Base-by-base conservation (phyloP, 805 yeast genomes). In the Zygoascus biomembranicola region DNA sequence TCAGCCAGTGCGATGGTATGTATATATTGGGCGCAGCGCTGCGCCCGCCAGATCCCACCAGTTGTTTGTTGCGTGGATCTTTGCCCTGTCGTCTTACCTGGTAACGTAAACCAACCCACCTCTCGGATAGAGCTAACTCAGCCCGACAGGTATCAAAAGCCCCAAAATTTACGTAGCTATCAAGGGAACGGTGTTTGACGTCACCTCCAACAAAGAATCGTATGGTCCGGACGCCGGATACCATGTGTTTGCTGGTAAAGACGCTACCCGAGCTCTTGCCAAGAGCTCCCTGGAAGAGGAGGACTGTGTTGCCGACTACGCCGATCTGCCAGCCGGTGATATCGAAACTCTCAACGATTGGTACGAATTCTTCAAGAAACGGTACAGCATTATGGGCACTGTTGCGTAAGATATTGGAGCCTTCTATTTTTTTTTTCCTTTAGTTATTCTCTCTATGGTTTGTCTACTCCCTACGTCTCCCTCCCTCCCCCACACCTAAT, bases 191-290 rank as follows among this genome's bases (percentile, higher is more conserved):
- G 80, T 89, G 10, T 89, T 87, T 66, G 96, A 88, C 62, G 96
- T 89, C 9, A 77, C 87, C 0, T 64, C 71, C 47, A 88, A 87
- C 63, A 60, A 66, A 11, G 79, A 77, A 14, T 83, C 82, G 42
- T 88, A 88, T 64, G 96, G 95, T 0, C 84, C 84, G 2, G 90
- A 90, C 0, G 78, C 80, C 55, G 81, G 84, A 20, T 89, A 88
- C 67, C 82, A 81, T 61, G 79, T 75, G 6, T 74, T 88, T 43
- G 87, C 82, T 9, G 96, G 92, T 5, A 80, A 78, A 57, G 96
- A 88, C 60, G 87, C 87, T 20, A 79, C 87, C 35, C 71, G 94
- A 54, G 85, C 92, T 1, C 71, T 88, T 51, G 96, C 87, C 1
- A 78, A 82, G 61, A 82, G 87, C 51, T 77, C 83, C 18, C 65